A percentile compares a stretch with the other conserved stretches of the same genome.
Conservation (phyloP, 179 eudicot species). For the Drosera spatulata region DNA sequence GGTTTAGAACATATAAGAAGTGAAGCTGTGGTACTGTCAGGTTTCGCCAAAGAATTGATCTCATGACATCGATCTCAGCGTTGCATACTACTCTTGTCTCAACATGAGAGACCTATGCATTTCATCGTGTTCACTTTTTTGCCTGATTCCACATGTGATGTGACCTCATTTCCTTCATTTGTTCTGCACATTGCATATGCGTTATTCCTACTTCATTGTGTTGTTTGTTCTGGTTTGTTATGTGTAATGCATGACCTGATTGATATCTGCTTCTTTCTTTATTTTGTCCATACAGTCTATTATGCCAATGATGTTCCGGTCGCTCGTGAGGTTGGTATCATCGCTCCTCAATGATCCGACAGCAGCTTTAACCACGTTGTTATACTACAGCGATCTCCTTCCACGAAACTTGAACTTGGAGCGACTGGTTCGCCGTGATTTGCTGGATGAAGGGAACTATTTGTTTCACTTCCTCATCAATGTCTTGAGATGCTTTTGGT, state of each 20-base stretch:
- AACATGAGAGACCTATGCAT: no score
- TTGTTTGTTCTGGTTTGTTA: not conserved
- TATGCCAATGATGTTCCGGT: conserved; percentile 27
- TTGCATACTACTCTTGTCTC: no score
- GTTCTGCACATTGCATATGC: no score
- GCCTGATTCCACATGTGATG: no score
- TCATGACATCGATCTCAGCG: no score
- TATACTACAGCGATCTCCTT: conserved; percentile 38
- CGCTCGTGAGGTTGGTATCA: conserved; percentile 22
- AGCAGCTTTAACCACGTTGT: conserved; percentile 34
- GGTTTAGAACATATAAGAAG: no score
- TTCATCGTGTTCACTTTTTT: no score
- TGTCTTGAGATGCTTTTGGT: conserved; percentile 42
- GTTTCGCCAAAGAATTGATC: no score
- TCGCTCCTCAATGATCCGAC: conserved; percentile 31
- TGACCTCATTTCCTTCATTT: no score
- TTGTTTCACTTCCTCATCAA: conserved; percentile 26
- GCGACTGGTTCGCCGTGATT: conserved; percentile 30
- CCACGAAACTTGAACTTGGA: conserved; percentile 28
- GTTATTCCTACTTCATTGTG: not conserved
- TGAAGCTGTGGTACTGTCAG: no score
- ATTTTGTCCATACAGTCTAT: conserved; percentile 18
- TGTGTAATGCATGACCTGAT: not conserved
- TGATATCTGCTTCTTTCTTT: not conserved
- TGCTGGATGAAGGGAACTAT: conserved; percentile 6